A percentile compares a stretch with the other conserved stretches of the same genome.
Evolutionary conservation across 2,329 filamentous ascomycete species (phyloP).

Genomic region (Ascochyta fabae): DNA sequence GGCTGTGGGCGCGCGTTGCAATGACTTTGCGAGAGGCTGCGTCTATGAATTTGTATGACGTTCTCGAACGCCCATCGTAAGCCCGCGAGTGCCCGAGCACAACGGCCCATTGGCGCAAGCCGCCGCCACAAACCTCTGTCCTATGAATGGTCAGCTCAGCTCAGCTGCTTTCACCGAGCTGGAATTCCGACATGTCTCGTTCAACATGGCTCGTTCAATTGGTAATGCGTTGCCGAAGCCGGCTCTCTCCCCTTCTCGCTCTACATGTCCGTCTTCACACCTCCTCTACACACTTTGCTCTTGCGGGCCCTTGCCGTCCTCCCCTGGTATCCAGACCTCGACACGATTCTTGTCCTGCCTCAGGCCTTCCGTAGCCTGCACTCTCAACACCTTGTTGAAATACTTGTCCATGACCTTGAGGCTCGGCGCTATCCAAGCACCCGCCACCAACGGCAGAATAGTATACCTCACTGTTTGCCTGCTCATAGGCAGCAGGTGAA

Average conservation of each 20-base stretch:
- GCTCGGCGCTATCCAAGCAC: slow-evolving; percentile 73
- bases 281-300: background rate
- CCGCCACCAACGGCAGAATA: slow-evolving; percentile 69
- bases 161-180: background rate
- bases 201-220: background rate
- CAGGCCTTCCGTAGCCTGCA: slow-evolving; percentile 78
- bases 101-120: slow-evolving; percentile 10
- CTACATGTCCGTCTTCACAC: background rate
- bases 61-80: slow-evolving; percentile 3
- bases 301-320: slow-evolving; percentile 14
- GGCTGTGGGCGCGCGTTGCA: background rate
- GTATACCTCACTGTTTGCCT: slow-evolving; percentile 76
- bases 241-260: background rate
- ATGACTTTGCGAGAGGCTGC: slow-evolving; percentile 1
- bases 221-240: background rate
- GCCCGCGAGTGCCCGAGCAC: slow-evolving; percentile 12
- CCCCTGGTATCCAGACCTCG: slow-evolving; percentile 47
- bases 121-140: slow-evolving; percentile 8
- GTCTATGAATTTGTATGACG: slow-evolving; percentile 16
- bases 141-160: background rate
- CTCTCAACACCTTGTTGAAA: slow-evolving; percentile 86
- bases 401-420: slow-evolving; percentile 86
- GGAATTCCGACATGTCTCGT: background rate
- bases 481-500: slow-evolving; percentile 84
- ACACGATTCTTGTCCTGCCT: slow-evolving; percentile 61